These are phyloP conservation scores for Debaryomyces maramus DNA, from an alignment of 805 yeast species.

Conservation along the genomic window DNA sequence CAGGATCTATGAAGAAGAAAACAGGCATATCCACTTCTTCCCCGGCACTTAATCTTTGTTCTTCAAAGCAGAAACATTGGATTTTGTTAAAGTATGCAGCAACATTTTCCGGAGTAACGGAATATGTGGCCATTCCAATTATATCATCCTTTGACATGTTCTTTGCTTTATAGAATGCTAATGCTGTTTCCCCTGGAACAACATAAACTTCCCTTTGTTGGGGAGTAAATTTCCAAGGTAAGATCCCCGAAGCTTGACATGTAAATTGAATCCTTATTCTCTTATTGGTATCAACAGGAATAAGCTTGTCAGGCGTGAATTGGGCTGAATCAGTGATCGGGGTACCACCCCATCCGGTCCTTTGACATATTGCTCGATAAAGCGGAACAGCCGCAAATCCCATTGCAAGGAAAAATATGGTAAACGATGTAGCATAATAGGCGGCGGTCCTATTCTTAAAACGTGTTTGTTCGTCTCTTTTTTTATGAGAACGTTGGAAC, in stretches of 20 bases:
- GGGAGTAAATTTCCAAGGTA: constrained; percentile 95
- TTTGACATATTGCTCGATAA: constrained; percentile 85
- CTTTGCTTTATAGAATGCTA: constrained; percentile 92
- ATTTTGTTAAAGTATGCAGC: constrained; percentile 96
- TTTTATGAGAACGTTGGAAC: constrained; percentile 13
- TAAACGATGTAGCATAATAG: constrained; percentile 67
- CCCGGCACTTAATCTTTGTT: constrained; percentile 88
- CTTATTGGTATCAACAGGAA: constrained; percentile 83
- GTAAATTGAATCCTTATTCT: constrained; percentile 85
- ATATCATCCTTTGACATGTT: constrained; percentile 84
- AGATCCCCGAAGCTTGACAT: constrained; percentile 82
- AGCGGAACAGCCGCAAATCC: constrained; percentile 91
- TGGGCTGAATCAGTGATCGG: constrained; percentile 83
- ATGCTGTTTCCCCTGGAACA: constrained; percentile 96
- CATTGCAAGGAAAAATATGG: constrained; percentile 68
- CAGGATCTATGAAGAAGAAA: constrained; percentile 95
- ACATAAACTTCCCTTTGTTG: constrained; percentile 91
- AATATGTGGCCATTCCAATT: constrained; percentile 97
- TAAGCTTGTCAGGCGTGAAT: constrained; percentile 82
- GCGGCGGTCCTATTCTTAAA: constrained; percentile 55
- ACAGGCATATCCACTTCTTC: constrained; percentile 99
- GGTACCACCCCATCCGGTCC: constrained; percentile 95
- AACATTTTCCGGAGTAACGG: constrained; percentile 94
- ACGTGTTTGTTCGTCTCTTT: constrained; percentile 28
- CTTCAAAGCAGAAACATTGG: constrained; percentile 98